Evolutionary conservation across 139 green algal genomes (phyloP).

Genomic region (Choricystis sp.): DNA sequence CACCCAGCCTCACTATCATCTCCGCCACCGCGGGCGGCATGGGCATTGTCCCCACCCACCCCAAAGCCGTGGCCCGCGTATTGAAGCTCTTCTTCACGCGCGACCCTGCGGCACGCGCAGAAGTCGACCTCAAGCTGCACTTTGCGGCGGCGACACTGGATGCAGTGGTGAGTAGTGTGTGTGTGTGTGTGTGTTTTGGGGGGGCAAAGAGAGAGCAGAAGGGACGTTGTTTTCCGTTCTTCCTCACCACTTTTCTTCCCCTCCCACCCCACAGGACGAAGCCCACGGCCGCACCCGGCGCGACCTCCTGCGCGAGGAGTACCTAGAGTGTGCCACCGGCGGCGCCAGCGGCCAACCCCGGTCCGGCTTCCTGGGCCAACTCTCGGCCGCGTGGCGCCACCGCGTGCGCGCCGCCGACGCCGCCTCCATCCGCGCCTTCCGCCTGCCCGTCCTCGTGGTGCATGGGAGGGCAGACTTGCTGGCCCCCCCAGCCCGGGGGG

Average conservation of each 20-base stretch:
- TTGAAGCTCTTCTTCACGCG: not conserved
- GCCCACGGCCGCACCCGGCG: not conserved
- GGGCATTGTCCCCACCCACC: not conserved
- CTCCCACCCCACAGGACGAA: too few relatives aligned
- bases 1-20: slow-evolving; percentile 6
- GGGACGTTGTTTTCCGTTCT: too few relatives aligned
- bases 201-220: too few relatives aligned
- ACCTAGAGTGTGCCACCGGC: not conserved
- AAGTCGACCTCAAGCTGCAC: not conserved
- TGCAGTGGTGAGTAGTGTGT: not conserved
- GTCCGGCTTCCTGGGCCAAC: not conserved
- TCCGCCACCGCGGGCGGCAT: not conserved
- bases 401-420: not conserved
- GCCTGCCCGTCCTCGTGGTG: slow-evolving; percentile 1
- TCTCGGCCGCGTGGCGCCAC: not conserved
- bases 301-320: not conserved
- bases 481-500: not conserved
- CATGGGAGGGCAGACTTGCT: not conserved
- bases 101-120: too few relatives aligned
- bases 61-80: not conserved
- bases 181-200: not conserved
- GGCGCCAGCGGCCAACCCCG: not conserved
- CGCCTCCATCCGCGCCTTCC: not conserved
- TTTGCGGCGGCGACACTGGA: not conserved
- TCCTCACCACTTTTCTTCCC: too few relatives aligned